Evolutionary conservation across 345 rosid species (phyloP).

Genomic region (Microthlaspi erraticum): DNA sequence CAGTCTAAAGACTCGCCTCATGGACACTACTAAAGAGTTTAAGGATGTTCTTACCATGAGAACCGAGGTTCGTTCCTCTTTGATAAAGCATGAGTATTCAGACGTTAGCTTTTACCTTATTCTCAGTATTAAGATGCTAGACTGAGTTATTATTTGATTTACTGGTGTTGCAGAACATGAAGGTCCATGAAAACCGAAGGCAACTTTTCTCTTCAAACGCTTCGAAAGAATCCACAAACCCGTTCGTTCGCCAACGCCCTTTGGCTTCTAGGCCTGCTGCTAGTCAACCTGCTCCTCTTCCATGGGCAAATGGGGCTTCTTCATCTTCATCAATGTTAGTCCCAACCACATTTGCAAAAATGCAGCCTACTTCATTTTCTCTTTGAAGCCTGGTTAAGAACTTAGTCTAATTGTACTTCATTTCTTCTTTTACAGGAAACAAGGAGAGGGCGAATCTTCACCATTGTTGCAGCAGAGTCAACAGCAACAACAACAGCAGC

Average conservation of each 20-base stretch:
- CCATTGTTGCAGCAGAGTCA: constrained; percentile 57
- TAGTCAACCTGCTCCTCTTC: constrained; percentile 62
- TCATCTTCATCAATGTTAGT: constrained; percentile 52
- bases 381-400: constrained; percentile 16
- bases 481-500: constrained; percentile 52
- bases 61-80: constrained; percentile 62
- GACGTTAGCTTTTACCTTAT: background rate
- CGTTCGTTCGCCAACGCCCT: constrained; percentile 80
- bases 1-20: constrained; percentile 73
- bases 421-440: constrained; percentile 52
- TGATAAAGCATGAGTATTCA: constrained; percentile 4
- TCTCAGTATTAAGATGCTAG: constrained; percentile 1
- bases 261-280: constrained; percentile 61
- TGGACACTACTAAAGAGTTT: constrained; percentile 84
- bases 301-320: constrained; percentile 70
- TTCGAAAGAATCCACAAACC: constrained; percentile 72
- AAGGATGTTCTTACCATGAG: constrained; percentile 86
- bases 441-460: constrained; percentile 59
- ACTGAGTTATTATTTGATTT: constrained; percentile 23
- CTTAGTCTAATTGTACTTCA: background rate
- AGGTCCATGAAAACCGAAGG: constrained; percentile 80
- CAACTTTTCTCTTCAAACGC: constrained; percentile 73
- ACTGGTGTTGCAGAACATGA: constrained; percentile 63
- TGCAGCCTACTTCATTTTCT: constrained; percentile 12
- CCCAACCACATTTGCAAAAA: constrained; percentile 21